phyloP scores from a whole-genome alignment of 163 green algal genomes.

The Scenedesmus sp. region DNA sequence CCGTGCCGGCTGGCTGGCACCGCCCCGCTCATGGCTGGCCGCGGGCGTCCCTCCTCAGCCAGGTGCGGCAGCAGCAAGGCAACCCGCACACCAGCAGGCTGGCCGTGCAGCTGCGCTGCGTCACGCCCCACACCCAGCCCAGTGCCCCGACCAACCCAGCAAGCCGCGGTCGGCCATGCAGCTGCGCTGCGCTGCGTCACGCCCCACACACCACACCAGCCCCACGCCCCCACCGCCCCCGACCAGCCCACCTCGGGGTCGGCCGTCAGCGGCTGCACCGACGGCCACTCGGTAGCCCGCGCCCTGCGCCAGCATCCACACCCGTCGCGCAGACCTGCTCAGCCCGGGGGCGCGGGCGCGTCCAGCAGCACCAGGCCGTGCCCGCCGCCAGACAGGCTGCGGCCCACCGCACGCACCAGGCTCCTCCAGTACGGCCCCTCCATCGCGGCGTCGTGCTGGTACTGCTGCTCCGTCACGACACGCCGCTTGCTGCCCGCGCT shows the following conservation, averaged over 20 bases:
- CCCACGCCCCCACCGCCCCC: not conserved
- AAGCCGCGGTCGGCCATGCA: no score
- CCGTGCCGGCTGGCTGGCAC: no score
- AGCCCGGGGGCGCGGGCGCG: constrained; percentile 14
- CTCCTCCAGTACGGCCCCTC: constrained; percentile 32
- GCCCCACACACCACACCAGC: no score
- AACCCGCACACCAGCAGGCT: no score
- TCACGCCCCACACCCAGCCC: no score
- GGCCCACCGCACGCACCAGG: constrained; percentile 20
- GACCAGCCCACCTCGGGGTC: constrained; percentile 41
- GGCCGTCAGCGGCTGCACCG: constrained; percentile 12
- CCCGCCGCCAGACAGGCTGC: constrained; percentile 6
- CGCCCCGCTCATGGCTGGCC: no score
- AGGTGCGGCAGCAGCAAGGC: no score
- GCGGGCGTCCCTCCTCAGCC: no score
- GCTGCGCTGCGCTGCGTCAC: not conserved
- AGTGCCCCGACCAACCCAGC: no score
- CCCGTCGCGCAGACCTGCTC: constrained; percentile 52
- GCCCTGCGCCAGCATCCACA: constrained; percentile 37
- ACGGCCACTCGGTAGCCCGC: constrained; percentile 34
- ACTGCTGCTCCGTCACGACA: constrained; percentile 32
- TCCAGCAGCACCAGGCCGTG: constrained; percentile 46
- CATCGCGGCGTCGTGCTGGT: constrained; percentile 42
- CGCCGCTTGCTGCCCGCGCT: constrained; percentile 15
- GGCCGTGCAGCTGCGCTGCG: no score